phyloP scores from a whole-genome alignment of 2,329 filamentous ascomycete species.

The Fusarium begoniae region DNA sequence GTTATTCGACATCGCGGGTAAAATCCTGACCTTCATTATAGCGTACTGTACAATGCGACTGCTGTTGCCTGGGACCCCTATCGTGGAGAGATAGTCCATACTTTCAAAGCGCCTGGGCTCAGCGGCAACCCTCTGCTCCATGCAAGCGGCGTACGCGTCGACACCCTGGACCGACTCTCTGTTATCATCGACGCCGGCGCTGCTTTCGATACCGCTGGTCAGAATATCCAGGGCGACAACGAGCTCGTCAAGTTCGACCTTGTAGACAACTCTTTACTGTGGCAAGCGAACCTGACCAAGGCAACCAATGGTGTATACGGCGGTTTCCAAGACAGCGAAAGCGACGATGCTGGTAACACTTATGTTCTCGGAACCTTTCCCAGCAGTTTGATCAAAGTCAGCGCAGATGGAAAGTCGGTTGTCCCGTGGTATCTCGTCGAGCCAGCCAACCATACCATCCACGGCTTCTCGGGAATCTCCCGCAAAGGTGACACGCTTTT shows the following conservation, averaged over 20 bases:
- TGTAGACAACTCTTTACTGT: constrained; percentile 35
- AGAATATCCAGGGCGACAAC: constrained; percentile 49
- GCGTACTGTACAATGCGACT: constrained; percentile 10
- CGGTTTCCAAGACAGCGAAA: constrained; percentile 53
- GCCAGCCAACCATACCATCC: constrained; percentile 38
- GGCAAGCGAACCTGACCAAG: constrained; percentile 47
- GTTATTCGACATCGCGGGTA: fast-evolving
- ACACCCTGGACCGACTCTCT: constrained; percentile 46
- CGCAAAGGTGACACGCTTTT: constrained; percentile 40
- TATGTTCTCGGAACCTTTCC: constrained; percentile 52
- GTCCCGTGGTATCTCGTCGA: constrained; percentile 47
- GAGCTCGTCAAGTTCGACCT: constrained; percentile 50
- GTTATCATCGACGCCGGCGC: constrained; percentile 49
- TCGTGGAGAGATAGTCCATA: constrained; percentile 34
- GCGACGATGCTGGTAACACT: constrained; percentile 48
- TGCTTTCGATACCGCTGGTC: constrained; percentile 48
- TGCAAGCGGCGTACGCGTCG: constrained; percentile 49
- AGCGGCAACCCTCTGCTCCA: constrained; percentile 32
- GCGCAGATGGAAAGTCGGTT: constrained; percentile 40
- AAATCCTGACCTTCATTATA: neutral
- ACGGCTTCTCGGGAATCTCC: neutral
- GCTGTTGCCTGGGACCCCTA: constrained; percentile 15
- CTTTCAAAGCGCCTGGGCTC: constrained; percentile 43
- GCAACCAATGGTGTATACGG: constrained; percentile 44
- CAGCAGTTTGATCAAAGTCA: constrained; percentile 48